phyloP scores from a whole-genome alignment of 2,329 filamentous ascomycete species.

The Fusarium pseudocircinatum region DNA sequence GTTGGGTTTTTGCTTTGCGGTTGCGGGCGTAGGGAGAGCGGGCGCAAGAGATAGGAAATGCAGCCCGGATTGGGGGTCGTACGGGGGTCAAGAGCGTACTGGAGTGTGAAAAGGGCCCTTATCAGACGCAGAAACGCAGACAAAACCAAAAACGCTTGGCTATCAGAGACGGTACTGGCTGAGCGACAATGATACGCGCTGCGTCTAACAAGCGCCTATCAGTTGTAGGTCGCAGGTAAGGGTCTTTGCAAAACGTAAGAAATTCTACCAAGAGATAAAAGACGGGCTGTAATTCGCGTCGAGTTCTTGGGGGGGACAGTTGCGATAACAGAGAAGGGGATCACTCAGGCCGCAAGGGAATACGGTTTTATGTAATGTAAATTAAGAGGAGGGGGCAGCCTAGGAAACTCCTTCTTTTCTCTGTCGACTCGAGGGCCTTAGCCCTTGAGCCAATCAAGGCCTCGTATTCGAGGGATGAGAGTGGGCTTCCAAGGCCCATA shows the following conservation, averaged over 20 bases:
- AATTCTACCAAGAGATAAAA: conserved; percentile 47
- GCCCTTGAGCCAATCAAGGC: conserved; percentile 34
- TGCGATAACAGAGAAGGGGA: conserved; percentile 47
- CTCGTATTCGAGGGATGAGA: not conserved
- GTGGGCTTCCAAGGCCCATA: conserved; percentile 14
- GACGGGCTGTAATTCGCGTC: conserved; percentile 43
- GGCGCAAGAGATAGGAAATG: conserved; percentile 46
- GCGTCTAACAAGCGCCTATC: conserved; percentile 44
- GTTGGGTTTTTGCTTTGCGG: conserved; percentile 51
- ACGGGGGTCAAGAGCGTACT: conserved; percentile 35
- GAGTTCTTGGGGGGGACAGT: conserved; percentile 42
- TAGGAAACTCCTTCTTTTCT: conserved; percentile 38
- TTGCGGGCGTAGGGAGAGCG: conserved; percentile 50
- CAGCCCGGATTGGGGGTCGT: conserved; percentile 43
- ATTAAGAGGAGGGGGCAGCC: conserved; percentile 45
- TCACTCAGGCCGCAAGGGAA: conserved; percentile 42
- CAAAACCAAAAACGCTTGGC: conserved; percentile 23
- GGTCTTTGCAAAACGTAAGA: conserved; percentile 45
- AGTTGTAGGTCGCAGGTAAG: conserved; percentile 37
- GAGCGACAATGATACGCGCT: conserved; percentile 33
- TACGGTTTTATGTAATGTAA: conserved; percentile 53
- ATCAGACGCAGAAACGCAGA: conserved; percentile 26
- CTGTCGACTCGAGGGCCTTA: conserved; percentile 27
- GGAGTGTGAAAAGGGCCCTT: not conserved
- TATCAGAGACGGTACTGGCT: conserved; percentile 26